phyloP scores from a whole-genome alignment of 345 rosid genomes.

The Capsella bursapastoris region DNA sequence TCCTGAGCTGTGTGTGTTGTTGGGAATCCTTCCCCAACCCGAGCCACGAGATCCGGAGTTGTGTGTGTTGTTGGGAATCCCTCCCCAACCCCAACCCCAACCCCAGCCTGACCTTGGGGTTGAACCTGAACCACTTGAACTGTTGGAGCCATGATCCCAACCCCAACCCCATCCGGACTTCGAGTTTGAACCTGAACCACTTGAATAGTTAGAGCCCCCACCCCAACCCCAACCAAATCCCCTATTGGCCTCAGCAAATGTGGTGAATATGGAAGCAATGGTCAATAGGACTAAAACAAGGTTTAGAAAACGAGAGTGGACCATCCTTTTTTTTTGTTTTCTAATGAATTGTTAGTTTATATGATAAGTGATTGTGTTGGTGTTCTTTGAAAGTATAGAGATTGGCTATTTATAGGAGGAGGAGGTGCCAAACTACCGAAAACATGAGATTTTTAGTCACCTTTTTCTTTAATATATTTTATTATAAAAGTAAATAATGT shows the following conservation, averaged over 20 bases:
- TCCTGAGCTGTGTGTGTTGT: slow-evolving; percentile 20
- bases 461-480: slow-evolving; percentile 2
- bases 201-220: slow-evolving; percentile 41
- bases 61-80: background rate
- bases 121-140: background rate
- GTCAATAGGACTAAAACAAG: slow-evolving; percentile 25
- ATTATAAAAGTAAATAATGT: background rate
- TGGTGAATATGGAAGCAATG: slow-evolving; percentile 18
- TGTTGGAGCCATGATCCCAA: background rate
- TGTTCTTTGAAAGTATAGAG: background rate
- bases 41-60: slow-evolving; percentile 10
- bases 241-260: slow-evolving; percentile 39
- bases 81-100: slow-evolving; percentile 29
- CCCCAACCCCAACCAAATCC: slow-evolving; percentile 45
- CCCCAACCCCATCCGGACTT: slow-evolving; percentile 38
- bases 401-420: slow-evolving; percentile 31
- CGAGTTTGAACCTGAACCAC: slow-evolving; percentile 28
- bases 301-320: slow-evolving; percentile 19
- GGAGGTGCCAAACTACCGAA: slow-evolving; percentile 19
- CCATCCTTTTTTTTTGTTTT: slow-evolving; percentile 17
- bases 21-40: slow-evolving; percentile 34
- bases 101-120: slow-evolving; percentile 16
- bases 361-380: slow-evolving; percentile 32
- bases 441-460: slow-evolving; percentile 13
- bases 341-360: background rate